These are phyloP conservation scores for Phytophthora parvispora DNA, from an alignment of 352 stramenopile species.

Conservation along the genomic window DNA sequence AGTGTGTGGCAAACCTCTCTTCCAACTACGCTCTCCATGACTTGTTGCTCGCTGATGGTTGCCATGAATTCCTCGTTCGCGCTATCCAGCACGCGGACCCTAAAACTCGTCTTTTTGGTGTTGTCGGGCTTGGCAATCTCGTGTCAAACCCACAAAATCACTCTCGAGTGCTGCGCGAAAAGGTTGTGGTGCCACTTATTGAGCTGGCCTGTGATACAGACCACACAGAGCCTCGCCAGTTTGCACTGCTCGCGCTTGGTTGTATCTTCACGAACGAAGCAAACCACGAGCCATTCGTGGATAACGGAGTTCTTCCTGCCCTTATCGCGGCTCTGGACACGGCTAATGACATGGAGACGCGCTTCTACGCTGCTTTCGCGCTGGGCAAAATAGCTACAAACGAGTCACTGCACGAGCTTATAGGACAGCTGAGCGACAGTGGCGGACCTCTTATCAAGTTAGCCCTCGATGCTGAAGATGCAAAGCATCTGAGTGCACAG, in stretches of 20 bases:
- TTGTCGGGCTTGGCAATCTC: constrained; percentile 93
- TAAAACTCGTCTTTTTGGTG: constrained; percentile 86
- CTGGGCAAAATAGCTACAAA: constrained; percentile 95
- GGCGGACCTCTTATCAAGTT: constrained; percentile 64
- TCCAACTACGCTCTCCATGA: constrained; percentile 92
- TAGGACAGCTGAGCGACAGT: constrained; percentile 64
- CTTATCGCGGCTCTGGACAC: constrained; percentile 75
- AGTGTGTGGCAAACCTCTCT: constrained; percentile 80
- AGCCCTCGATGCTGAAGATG: constrained; percentile 61
- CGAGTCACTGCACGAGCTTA: constrained; percentile 68
- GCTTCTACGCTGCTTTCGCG: constrained; percentile 95
- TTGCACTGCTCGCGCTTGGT: constrained; percentile 88
- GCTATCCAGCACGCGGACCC: constrained; percentile 72
- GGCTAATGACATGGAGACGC: constrained; percentile 89
- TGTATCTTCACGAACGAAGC: constrained; percentile 80
- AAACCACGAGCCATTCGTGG: constrained; percentile 80
- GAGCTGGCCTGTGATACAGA: constrained; percentile 49
- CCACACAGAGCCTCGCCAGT: constrained; percentile 69
- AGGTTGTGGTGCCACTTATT: constrained; percentile 69
- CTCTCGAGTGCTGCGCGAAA: constrained; percentile 68
- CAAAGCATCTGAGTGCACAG: constrained; percentile 61
- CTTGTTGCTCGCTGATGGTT: constrained; percentile 78
- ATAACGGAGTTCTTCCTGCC: constrained; percentile 70
- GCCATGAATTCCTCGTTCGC: constrained; percentile 85
- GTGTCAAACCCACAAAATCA: constrained; percentile 89